Conservation (phyloP, 1,139 yeast genomes). For the Spathaspora jeffriesii region DNA sequence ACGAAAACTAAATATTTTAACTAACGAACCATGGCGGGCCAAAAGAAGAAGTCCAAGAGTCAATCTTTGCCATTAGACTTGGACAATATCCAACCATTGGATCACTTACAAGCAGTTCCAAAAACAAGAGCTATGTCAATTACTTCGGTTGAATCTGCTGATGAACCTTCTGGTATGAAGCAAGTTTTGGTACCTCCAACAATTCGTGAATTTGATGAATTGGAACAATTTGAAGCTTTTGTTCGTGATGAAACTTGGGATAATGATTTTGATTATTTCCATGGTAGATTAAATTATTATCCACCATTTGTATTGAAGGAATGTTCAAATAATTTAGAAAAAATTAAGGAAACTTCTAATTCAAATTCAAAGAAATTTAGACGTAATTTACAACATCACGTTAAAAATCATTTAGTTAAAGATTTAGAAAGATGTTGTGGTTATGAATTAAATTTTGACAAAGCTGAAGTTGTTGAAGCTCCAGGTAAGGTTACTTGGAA, state of each 20-base stretch:
- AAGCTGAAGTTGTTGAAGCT: slow-evolving; percentile 50
- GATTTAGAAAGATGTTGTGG: slow-evolving; percentile 68
- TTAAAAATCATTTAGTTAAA: slow-evolving; percentile 66
- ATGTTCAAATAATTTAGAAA: slow-evolving; percentile 69
- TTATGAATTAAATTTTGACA: slow-evolving; percentile 52
- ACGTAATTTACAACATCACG: slow-evolving; percentile 74
- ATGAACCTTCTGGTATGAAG: slow-evolving; percentile 26
- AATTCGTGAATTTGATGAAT: slow-evolving; percentile 57
- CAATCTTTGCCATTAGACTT: slow-evolving; percentile 26
- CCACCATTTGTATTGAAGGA: slow-evolving; percentile 75
- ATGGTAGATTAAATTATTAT: slow-evolving; percentile 64
- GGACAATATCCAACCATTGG: slow-evolving; percentile 39
- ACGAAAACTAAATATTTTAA: neutral
- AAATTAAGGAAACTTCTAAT: slow-evolving; percentile 72
- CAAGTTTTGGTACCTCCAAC: slow-evolving; percentile 42
- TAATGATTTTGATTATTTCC: slow-evolving; percentile 68
- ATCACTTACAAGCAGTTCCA: slow-evolving; percentile 41
- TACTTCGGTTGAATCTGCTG: slow-evolving; percentile 34
- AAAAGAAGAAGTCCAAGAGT: slow-evolving; percentile 14
- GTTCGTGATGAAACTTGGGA: slow-evolving; percentile 76
- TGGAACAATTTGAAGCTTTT: slow-evolving; percentile 62
- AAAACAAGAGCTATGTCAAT: slow-evolving; percentile 32
- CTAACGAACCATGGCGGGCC: slow-evolving; percentile 14
- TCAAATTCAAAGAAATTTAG: slow-evolving; percentile 71
- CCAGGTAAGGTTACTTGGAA: slow-evolving; percentile 50